Percentiles rank a stretch among this genome's conserved stretches.
These are phyloP conservation scores for Coprinellus aureogranulatus DNA, from an alignment of 768 basidiomycete genomes.

Conservation along the genomic window DNA sequence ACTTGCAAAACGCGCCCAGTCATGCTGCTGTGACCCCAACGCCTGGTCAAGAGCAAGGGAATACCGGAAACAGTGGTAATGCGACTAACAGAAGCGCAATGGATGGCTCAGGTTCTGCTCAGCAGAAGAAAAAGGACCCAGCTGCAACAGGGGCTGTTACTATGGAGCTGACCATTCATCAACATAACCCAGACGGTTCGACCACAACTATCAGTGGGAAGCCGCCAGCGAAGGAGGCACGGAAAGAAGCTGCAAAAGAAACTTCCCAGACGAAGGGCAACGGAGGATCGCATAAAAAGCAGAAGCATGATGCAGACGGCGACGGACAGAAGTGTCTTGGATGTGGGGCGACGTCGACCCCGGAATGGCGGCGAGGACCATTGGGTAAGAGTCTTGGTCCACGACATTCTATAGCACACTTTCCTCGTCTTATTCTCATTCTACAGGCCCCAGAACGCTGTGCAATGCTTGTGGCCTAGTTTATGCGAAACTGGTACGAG, in stretches of 20 bases:
- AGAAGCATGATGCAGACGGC: conserved; percentile 6
- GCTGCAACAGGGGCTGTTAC: not conserved
- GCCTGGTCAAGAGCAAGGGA: not conserved
- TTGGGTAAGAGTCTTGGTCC: conserved; percentile 51
- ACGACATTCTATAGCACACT: not conserved
- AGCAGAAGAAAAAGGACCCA: conserved; percentile 9
- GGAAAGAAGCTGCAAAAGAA: too few relatives aligned
- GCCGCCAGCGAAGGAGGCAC: not conserved
- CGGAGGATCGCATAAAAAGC: conserved; percentile 3
- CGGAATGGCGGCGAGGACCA: conserved; percentile 83
- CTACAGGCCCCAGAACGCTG: conserved; percentile 70
- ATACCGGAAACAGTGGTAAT: not conserved
- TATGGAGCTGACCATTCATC: not conserved
- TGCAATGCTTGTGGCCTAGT: conserved; percentile 86
- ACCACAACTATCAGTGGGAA: not conserved
- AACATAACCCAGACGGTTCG: not conserved
- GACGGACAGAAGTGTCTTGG: conserved; percentile 75
- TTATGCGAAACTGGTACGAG: conserved; percentile 80
- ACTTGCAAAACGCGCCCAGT: not conserved
- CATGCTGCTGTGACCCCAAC: not conserved
- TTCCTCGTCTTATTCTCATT: conserved; percentile 14
- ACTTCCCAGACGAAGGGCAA: not conserved
- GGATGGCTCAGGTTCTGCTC: not conserved
- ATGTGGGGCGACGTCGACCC: conserved; percentile 80
- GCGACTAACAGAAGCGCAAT: not conserved